Evolutionary conservation across 805 yeast genomes (phyloP), one percentile per base, ranked within the genome.

Genomic region (Cyberlindnera japonica): DNA sequence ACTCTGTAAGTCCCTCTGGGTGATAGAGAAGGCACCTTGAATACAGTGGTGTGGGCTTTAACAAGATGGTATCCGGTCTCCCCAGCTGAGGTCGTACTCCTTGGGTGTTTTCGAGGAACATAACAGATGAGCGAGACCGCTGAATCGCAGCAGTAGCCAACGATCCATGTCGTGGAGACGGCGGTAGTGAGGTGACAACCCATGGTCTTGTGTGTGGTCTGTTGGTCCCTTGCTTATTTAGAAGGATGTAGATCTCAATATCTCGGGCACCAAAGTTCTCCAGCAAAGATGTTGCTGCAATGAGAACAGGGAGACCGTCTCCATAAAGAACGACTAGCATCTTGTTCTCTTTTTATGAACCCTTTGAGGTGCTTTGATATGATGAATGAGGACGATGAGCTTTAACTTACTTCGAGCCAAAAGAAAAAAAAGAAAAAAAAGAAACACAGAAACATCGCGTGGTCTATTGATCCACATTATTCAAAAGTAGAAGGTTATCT

Each of bases 71-170:
- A n/a, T 35, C 36, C 12, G 39, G 33, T 20, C 30, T 27, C 11
- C 38, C 14, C 27, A 17, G 23, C 9, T 9, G 12, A 4, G 21
- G 4, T 10, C 27, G 12, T 19, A 19, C 9, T 15, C 20, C 25
- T 19, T 35, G 27, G 5, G 36, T 34, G 4, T 25, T 3, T 9
- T 41, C 45, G 16, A 37, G 18, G 20, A 41, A 41, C 45, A 41
- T 41, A 10, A 41, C 9, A 2, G 45, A 41, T 7, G 45, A 41
- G 3, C n/a, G 3, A 2, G 45, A 37, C 21, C 45, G n/a, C 5
- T 41, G 38, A 4, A 41, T 4, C 8, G 41, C 33, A 5, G 45
- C 45, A 12, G 24, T 21, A 11, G 23, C 34, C 6, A 40, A 26
- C 9, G 36, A 6, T 3, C 3, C 8, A 15, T 34, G 28, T n/a